Percentiles rank a stretch among this genome's conserved stretches.
Conservation (phyloP, 2,329 filamentous ascomycete genomes). For the Grosmannia serpens region DNA sequence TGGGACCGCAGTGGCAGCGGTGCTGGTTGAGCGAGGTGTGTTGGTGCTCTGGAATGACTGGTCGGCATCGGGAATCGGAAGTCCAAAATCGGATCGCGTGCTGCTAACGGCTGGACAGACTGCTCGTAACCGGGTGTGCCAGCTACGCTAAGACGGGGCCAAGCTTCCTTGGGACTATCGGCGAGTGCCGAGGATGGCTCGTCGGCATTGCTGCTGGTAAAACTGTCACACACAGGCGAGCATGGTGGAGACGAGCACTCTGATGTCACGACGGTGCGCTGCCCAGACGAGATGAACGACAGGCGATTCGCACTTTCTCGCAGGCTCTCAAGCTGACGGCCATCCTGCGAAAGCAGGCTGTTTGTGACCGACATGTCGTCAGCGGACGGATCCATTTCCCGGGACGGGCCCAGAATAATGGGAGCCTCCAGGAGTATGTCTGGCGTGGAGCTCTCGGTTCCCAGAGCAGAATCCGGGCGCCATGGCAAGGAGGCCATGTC, state of each 20-base stretch:
- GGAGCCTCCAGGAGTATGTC: conserved; percentile 17
- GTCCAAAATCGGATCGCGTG: conserved; percentile 28
- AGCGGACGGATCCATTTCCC: conserved; percentile 31
- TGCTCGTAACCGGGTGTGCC: conserved; percentile 39
- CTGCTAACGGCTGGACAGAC: conserved; percentile 33
- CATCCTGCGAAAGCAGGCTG: conserved; percentile 47
- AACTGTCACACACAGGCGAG: conserved; percentile 44
- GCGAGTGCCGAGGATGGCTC: conserved; percentile 11
- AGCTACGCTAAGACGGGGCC: conserved; percentile 38
- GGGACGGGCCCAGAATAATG: conserved; percentile 18
- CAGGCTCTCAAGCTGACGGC: conserved; percentile 44
- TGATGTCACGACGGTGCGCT: conserved; percentile 49
- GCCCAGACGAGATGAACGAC: conserved; percentile 49
- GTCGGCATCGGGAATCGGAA: conserved; percentile 11
- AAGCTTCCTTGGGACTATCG: conserved; percentile 21
- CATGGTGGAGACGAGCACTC: conserved; percentile 44
- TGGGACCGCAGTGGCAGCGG: neutral
- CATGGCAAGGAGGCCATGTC: conserved; percentile 21
- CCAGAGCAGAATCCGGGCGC: conserved; percentile 16
- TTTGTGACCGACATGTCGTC: conserved; percentile 47
- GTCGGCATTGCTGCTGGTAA: conserved; percentile 27
- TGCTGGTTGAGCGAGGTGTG: conserved; percentile 10
- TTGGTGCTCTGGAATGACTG: neutral
- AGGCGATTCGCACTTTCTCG: conserved; percentile 45
- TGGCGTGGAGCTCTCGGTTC: conserved; percentile 8